phyloP scores from a whole-genome alignment of 352 stramenopile genomes.

The Peronospora belbahrii region DNA sequence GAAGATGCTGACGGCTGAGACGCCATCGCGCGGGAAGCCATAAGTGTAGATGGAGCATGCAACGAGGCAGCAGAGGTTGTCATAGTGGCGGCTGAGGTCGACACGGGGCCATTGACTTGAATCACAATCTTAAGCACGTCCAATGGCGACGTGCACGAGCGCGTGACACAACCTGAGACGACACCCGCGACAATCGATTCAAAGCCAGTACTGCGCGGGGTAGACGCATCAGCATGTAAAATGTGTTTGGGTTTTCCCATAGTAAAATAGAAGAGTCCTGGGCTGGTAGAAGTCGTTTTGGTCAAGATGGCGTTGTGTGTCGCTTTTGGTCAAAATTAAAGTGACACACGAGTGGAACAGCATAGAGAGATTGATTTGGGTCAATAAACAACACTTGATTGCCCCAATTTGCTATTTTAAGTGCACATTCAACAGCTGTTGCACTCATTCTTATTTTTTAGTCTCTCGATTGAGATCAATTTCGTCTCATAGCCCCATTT shows the following conservation, averaged over 20 bases:
- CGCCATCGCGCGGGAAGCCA: conserved; percentile 21
- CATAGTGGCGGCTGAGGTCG: too few species aligned
- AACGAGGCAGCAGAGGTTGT: conserved; percentile 7
- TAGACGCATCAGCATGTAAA: background rate
- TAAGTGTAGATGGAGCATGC: conserved; percentile 14
- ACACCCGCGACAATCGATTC: conserved; percentile 67
- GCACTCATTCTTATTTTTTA: background rate
- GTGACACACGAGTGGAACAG: background rate
- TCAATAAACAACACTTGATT: background rate
- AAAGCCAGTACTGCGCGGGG: conserved; percentile 24
- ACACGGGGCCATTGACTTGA: conserved; percentile 57
- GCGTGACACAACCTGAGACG: conserved; percentile 72
- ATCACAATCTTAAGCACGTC: conserved; percentile 84
- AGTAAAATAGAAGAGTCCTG: background rate
- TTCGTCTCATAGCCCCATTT: background rate
- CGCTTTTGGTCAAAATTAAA: conserved; percentile 15
- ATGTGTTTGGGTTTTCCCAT: conserved; percentile 17
- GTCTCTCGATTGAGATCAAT: background rate
- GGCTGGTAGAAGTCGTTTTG: conserved; percentile 15
- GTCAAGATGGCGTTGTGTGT: background rate
- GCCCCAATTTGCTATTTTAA: background rate
- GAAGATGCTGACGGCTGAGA: conserved; percentile 29
- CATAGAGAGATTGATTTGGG: too few species aligned
- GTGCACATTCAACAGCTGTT: background rate
- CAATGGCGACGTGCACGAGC: conserved; percentile 71